Evolutionary conservation across 1,284 basidiomycete genomes (phyloP).

Genomic region (Singerocomus rubriflavus): DNA sequence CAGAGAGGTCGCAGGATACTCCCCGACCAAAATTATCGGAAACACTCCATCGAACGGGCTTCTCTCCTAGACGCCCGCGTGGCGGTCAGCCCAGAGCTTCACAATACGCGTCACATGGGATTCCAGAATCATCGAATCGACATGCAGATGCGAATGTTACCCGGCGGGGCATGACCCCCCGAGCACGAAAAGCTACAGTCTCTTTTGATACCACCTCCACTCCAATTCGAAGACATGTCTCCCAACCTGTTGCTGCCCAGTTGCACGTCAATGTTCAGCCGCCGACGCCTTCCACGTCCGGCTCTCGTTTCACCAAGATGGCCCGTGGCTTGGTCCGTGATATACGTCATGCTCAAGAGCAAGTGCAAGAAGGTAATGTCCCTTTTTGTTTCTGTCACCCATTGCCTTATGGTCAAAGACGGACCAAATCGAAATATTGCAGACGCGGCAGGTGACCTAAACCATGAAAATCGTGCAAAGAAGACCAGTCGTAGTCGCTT

Average conservation of each 20-base stretch:
- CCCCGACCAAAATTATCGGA: slow-evolving; percentile 63
- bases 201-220: slow-evolving; percentile 31
- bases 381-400: background rate
- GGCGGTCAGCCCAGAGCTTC: slow-evolving; percentile 38
- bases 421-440: slow-evolving; percentile 1
- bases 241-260: slow-evolving; percentile 33
- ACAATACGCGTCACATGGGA: slow-evolving; percentile 14
- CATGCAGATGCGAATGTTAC: slow-evolving; percentile 13
- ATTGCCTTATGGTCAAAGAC: slow-evolving; percentile 15
- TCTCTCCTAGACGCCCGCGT: slow-evolving; percentile 69
- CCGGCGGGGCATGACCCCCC: slow-evolving; percentile 35
- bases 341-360: slow-evolving; percentile 43
- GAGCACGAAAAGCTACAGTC: slow-evolving; percentile 34
- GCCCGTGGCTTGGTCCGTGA: slow-evolving; percentile 54
- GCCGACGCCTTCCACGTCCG: slow-evolving; percentile 50
- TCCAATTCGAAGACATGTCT: slow-evolving; percentile 26
- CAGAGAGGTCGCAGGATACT: slow-evolving; percentile 29
- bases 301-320: slow-evolving; percentile 57
- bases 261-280: slow-evolving; percentile 53
- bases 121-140: slow-evolving; percentile 16
- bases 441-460: slow-evolving; percentile 12
- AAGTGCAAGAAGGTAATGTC: slow-evolving; percentile 13
- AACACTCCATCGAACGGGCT: slow-evolving; percentile 58
- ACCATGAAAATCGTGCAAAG: slow-evolving; percentile 14
- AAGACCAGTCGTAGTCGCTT: slow-evolving; percentile 36